Percentiles rank a stretch among this genome's conserved stretches.
Conservation (phyloP, 371 early-diverging fungal genomes). For the Capillidium heterosporum region DNA sequence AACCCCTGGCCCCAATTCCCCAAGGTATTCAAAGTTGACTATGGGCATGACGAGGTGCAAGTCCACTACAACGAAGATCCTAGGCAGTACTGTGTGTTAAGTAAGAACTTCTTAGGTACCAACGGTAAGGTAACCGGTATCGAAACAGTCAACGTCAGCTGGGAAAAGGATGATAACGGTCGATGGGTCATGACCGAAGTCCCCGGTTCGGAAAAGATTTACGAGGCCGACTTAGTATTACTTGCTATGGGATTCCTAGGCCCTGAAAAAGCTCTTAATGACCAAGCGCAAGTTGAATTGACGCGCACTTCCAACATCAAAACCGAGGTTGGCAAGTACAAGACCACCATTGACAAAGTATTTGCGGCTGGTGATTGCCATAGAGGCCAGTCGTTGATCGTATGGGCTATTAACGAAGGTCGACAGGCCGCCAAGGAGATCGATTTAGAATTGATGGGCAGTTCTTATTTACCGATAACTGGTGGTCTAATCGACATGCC, state of each 20-base stretch:
- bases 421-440: slow-evolving; percentile 86
- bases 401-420: slow-evolving; percentile 96
- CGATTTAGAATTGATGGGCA: slow-evolving; percentile 52
- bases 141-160: slow-evolving; percentile 86
- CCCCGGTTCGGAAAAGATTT: slow-evolving; percentile 60
- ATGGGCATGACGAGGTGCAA: slow-evolving; percentile 85
- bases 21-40: slow-evolving; percentile 83
- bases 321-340: slow-evolving; percentile 57
- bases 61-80: slow-evolving; percentile 83
- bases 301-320: slow-evolving; percentile 59
- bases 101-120: slow-evolving; percentile 85
- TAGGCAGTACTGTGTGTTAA: slow-evolving; percentile 78
- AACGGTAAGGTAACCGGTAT: slow-evolving; percentile 71
- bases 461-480: slow-evolving; percentile 40
- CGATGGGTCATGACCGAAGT: slow-evolving; percentile 82
- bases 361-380: slow-evolving; percentile 95
- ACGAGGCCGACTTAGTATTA: slow-evolving; percentile 74
- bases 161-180: slow-evolving; percentile 65
- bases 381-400: slow-evolving; percentile 85
- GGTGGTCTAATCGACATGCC: slow-evolving; percentile 39
- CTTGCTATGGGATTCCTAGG: slow-evolving; percentile 94
- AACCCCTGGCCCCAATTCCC: slow-evolving; percentile 97
- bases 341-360: slow-evolving; percentile 58
- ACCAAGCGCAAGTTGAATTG: slow-evolving; percentile 21
- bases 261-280: slow-evolving; percentile 68